Conservation (phyloP, 495 filamentous ascomycete genomes). For the Neurospora terricola region DNA sequence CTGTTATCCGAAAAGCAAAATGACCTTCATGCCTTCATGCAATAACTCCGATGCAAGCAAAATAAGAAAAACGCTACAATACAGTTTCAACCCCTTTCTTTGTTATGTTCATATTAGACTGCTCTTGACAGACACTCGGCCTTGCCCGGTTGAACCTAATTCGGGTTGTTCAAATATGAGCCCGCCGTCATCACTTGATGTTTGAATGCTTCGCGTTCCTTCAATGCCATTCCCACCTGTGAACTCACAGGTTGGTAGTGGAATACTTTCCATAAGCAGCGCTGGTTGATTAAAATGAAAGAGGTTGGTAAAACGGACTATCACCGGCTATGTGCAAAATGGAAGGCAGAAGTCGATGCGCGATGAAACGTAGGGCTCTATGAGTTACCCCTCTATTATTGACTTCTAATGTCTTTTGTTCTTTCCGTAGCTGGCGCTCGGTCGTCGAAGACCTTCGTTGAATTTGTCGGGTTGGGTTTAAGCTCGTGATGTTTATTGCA, state of each 20-base stretch:
- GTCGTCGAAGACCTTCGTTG: background rate
- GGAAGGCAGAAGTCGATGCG: background rate
- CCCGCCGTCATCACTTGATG: background rate
- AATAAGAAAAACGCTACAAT: background rate
- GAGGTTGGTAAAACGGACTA: background rate
- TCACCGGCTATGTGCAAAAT: background rate
- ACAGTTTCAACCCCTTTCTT: no score
- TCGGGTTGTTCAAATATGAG: background rate
- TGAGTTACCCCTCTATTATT: background rate
- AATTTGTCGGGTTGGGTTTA: background rate
- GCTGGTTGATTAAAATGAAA: background rate
- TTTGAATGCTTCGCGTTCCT: background rate
- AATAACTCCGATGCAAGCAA: background rate
- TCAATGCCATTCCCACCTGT: background rate
- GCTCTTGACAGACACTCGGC: background rate
- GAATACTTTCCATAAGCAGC: background rate
- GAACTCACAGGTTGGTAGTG: background rate
- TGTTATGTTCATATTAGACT: background rate
- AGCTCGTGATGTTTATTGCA: conserved; percentile 9
- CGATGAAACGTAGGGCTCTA: background rate
- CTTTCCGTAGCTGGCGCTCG: background rate
- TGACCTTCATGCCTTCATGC: background rate
- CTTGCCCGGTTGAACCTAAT: background rate
- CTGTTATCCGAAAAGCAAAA: background rate
- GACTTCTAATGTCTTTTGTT: background rate